Base-by-base conservation (phyloP, 805 yeast species). In the Clavispora santaluciae region DNA sequence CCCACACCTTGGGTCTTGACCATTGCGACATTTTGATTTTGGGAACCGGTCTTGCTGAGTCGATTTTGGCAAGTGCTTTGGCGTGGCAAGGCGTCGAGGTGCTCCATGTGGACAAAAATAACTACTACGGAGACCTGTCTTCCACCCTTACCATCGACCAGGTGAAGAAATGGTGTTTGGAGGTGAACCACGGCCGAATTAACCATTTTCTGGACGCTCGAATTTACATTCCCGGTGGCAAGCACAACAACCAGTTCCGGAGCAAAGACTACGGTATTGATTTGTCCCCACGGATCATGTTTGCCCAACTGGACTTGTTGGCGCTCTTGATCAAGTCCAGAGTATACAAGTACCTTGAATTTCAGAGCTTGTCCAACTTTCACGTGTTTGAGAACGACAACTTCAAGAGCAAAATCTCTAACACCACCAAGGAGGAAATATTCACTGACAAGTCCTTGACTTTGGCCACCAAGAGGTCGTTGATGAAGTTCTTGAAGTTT, bases 61-160 rank as follows among this genome's bases (percentile, higher is more conserved):
- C 88, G 50, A 81, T 93, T 10, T 64, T 89, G 36, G 96, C 98
- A 0, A 95, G 97, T 10, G 91, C 97, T 0, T 71, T 93, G 35
- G 84, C 97, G 10, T 93, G 99, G 98, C 96, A 88, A 54, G 99
- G 99, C n/a, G 80, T 93, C n/a, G 80, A 76, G 49, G 97, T 93
- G 7, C 68, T 93, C 33, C 99, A 93, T 57, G 79, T 93, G 22
- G 99, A 93, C 60, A 70, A 80, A 33, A 84, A 89, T 56, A 73
- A 79, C 22, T 83, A 86, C 59, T 93, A 93, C 55, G 99, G 99
- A 16, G 98, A 90, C 59, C 75, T 83, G 25, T 75, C 83, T 37
- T 89, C 97, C 5, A 86, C 96, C 3, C 65, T 93, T 38, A 85
- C 95, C 16, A 77, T 89, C 36, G 95, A 88, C 50, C 96, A 93